Evolutionary conservation across 1,284 basidiomycete genomes (phyloP).

Genomic region (Trichosporon sp.): DNA sequence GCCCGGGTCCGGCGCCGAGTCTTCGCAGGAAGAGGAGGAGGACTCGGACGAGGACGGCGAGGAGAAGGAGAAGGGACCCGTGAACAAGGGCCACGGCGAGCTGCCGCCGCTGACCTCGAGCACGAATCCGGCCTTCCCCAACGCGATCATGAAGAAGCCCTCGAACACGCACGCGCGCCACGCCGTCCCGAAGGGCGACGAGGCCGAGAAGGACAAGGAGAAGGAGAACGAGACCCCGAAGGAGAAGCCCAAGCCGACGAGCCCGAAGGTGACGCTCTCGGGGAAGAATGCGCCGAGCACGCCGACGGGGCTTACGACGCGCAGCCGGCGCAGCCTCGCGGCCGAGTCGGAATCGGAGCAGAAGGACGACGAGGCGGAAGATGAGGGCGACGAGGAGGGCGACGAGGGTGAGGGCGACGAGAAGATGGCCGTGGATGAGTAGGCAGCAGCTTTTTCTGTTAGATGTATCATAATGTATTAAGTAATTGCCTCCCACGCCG

Average conservation of each 20-base stretch:
- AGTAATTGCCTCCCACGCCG: background rate
- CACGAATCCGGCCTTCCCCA: constrained; percentile 45
- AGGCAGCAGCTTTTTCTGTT: background rate
- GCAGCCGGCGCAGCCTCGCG: background rate
- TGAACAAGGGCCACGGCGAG: constrained; percentile 24
- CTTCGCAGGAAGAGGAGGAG: background rate
- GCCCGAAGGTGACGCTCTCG: constrained; percentile 16
- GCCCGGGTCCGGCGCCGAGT: background rate
- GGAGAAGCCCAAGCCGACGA: background rate
- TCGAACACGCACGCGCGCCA: constrained; percentile 39
- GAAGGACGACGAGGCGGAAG: background rate
- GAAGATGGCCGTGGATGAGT: background rate
- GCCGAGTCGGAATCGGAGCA: background rate
- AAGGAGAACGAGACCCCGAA: background rate
- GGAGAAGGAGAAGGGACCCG: background rate
- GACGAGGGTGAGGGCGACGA: background rate
- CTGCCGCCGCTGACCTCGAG: constrained; percentile 37
- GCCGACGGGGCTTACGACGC: background rate
- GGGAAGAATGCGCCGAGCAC: constrained; percentile 21
- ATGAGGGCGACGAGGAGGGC: background rate
- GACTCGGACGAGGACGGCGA: constrained; percentile 2
- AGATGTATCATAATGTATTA: background rate
- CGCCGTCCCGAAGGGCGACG: constrained; percentile 2
- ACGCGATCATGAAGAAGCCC: constrained; percentile 40
- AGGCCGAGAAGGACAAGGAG: background rate